Conservation (phyloP, 202 grass and related monocot genomes). For the Panicum hallii region DNA sequence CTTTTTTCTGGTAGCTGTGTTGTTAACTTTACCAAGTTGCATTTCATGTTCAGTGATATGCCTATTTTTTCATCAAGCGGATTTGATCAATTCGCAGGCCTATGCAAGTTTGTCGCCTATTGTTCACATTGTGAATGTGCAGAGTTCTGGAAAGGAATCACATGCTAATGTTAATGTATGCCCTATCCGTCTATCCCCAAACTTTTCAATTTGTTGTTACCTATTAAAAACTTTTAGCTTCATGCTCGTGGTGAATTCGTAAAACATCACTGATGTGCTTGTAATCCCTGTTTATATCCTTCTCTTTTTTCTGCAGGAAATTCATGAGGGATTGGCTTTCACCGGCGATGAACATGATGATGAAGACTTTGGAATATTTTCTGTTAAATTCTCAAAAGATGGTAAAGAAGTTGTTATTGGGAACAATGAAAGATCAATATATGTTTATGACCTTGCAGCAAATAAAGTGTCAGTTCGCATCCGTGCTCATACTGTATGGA, state of each 20-base stretch:
- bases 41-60: constrained; percentile 16
- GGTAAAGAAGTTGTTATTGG: constrained; percentile 87
- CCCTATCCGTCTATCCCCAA: constrained; percentile 35
- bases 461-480: constrained; percentile 73
- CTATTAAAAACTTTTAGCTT: constrained; percentile 15
- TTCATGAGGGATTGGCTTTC: constrained; percentile 85
- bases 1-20: constrained; percentile 3
- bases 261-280: constrained; percentile 9
- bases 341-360: constrained; percentile 46
- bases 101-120: constrained; percentile 83
- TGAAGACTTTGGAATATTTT: constrained; percentile 78
- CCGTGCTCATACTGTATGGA: constrained; percentile 70
- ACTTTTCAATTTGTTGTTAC: constrained; percentile 12
- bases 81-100: constrained; percentile 61
- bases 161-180: constrained; percentile 87
- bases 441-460: constrained; percentile 90
- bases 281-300: constrained; percentile 25
- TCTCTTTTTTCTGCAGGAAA: constrained; percentile 62
- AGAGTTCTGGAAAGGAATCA: constrained; percentile 61
- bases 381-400: constrained; percentile 90
- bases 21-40: constrained; percentile 20
- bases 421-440: constrained; percentile 71
- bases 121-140: constrained; percentile 85
- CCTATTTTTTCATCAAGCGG: constrained; percentile 21
- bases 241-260: background rate